These are phyloP conservation scores for Hypoxylon sp. DNA, from an alignment of 2,329 filamentous ascomycete genomes.

Conservation along the genomic window DNA sequence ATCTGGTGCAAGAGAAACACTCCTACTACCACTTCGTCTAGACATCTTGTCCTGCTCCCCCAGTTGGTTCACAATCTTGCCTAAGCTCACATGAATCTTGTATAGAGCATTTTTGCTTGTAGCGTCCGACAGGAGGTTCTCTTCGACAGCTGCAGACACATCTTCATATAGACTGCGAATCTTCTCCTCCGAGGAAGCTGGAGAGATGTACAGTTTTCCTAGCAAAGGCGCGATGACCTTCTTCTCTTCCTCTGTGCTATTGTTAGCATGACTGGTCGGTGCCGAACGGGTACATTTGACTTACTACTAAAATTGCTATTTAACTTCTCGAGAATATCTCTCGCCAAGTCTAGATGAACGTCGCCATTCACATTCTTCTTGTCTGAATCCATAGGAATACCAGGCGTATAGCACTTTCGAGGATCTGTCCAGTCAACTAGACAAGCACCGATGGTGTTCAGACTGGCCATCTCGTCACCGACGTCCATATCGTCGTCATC, in stretches of 20 bases:
- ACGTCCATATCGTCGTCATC: slow-evolving; percentile 84
- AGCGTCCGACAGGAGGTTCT: slow-evolving; percentile 71
- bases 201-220: slow-evolving; percentile 84
- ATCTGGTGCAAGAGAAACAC: slow-evolving; percentile 41
- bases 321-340: slow-evolving; percentile 81
- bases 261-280: slow-evolving; percentile 21
- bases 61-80: slow-evolving; percentile 76
- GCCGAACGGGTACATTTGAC: slow-evolving; percentile 52
- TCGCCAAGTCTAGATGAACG: slow-evolving; percentile 84
- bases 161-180: slow-evolving; percentile 71
- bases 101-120: slow-evolving; percentile 75
- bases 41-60: slow-evolving; percentile 58
- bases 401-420: slow-evolving; percentile 76
- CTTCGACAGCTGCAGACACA: slow-evolving; percentile 74
- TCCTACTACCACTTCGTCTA: slow-evolving; percentile 44
- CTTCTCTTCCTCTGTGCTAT: slow-evolving; percentile 80
- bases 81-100: slow-evolving; percentile 76
- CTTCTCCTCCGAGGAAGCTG: slow-evolving; percentile 72
- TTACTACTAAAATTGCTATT: slow-evolving; percentile 77
- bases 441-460: slow-evolving; percentile 83
- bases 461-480: slow-evolving; percentile 82
- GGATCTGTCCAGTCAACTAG: slow-evolving; percentile 97
- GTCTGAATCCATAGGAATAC: slow-evolving; percentile 66
- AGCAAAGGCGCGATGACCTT: slow-evolving; percentile 84
- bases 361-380: slow-evolving; percentile 79